Conservation (phyloP, 371 early-diverging fungal species). For the Mucor irregularis region DNA sequence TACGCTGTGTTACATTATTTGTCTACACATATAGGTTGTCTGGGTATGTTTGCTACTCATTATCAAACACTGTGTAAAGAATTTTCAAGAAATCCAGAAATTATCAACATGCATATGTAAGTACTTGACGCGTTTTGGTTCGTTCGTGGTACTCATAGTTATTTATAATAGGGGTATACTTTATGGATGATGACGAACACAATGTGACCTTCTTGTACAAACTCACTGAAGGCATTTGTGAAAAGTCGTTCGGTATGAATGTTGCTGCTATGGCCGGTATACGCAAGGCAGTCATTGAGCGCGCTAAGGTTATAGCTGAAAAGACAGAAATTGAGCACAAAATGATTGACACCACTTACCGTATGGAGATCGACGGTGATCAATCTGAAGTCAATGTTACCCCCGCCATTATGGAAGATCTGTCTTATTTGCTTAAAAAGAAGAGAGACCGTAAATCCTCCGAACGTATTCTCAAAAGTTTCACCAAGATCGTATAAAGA, state of each 20-base stretch:
- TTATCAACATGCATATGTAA: conserved; percentile 68
- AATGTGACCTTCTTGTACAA: conserved; percentile 98
- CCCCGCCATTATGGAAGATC: no score
- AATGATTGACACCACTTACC: conserved; percentile 39
- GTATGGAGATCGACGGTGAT: not conserved
- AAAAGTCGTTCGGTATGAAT: conserved; percentile 86
- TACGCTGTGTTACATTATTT: conserved; percentile 91
- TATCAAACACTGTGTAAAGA: conserved; percentile 92
- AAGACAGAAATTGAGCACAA: conserved; percentile 64
- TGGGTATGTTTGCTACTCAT: conserved; percentile 97
- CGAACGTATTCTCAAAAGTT: no score
- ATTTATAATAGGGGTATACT: conserved; percentile 65
- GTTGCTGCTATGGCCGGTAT: conserved; percentile 97
- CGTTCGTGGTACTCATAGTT: not conserved
- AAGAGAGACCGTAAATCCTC: no score
- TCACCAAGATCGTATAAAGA: no score
- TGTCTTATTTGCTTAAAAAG: no score
- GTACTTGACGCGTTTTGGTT: conserved; percentile 4
- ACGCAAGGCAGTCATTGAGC: conserved; percentile 59
- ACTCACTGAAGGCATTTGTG: conserved; percentile 79
- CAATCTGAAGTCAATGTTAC: not conserved
- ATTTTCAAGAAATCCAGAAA: conserved; percentile 66
- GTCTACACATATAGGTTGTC: conserved; percentile 80
- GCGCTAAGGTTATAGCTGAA: conserved; percentile 72
- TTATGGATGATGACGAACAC: conserved; percentile 77